Evolutionary conservation across 225 moss, liverwort and hornwort genomes (phyloP).

Genomic region (Pleurozium schreberi): DNA sequence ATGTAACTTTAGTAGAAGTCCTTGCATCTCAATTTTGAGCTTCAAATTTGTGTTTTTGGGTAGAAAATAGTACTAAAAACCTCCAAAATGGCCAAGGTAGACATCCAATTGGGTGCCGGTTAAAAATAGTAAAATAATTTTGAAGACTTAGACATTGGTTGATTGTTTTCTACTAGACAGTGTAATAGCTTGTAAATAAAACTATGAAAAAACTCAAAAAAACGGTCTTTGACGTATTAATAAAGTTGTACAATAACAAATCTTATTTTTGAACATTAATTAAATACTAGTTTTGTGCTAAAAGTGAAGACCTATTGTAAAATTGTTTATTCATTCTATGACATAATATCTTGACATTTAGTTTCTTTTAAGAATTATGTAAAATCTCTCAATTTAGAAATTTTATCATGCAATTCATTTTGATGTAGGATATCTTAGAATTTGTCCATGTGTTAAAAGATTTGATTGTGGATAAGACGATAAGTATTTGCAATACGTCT

Average conservation of each 20-base stretch:
- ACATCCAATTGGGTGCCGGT: too few relatives aligned
- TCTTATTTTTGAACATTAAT: not conserved
- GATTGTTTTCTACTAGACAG: not conserved
- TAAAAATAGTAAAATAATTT: too few relatives aligned
- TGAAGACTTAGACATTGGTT: too few relatives aligned
- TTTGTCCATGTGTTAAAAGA: not conserved
- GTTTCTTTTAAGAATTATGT: fast-evolving
- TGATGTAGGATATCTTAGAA: not conserved
- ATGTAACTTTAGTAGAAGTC: too few relatives aligned
- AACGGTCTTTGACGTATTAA: not conserved
- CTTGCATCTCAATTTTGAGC: too few relatives aligned
- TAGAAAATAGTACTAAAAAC: too few relatives aligned
- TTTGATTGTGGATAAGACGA: not conserved
- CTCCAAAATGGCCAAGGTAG: too few relatives aligned
- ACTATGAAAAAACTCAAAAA: not conserved
- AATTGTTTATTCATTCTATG: not conserved
- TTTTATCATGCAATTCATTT: not conserved
- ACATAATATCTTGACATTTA: not conserved
- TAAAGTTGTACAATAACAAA: not conserved
- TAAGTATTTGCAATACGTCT: not conserved
- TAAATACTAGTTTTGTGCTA: not conserved
- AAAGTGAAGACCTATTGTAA: not conserved
- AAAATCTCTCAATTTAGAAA: not conserved
- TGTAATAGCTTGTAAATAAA: not conserved
- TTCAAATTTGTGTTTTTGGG: too few relatives aligned